A percentile compares a stretch with the other conserved stretches of the same genome.
Conservation (phyloP, 2,329 filamentous ascomycete genomes). For the Talaromyces piceae region DNA sequence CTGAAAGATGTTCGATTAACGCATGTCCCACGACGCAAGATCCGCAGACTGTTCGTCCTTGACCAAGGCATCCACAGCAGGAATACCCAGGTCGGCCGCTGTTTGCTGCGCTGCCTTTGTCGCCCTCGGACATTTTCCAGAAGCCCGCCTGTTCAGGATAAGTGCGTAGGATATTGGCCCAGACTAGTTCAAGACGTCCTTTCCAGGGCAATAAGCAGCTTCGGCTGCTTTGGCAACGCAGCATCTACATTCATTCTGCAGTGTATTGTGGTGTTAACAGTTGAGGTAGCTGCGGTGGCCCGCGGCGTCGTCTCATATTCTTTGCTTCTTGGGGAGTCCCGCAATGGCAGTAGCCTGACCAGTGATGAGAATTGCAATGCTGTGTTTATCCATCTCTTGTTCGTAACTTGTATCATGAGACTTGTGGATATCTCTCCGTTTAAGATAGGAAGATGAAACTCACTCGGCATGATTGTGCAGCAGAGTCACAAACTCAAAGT, state of each 20-base stretch:
- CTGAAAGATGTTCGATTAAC: background rate
- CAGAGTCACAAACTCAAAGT: background rate
- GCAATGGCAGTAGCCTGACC: too few relatives aligned
- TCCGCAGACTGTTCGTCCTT: background rate
- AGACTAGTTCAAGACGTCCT: background rate
- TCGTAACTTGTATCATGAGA: background rate
- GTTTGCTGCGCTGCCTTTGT: background rate
- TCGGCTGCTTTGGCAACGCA: background rate
- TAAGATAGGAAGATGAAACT: background rate
- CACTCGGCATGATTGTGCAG: constrained; percentile 2
- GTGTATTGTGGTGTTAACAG: background rate
- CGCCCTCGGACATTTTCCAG: background rate
- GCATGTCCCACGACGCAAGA: background rate
- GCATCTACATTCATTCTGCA: background rate
- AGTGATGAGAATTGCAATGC: background rate
- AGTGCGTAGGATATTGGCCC: background rate
- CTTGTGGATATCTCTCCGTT: background rate
- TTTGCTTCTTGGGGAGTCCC: too few relatives aligned
- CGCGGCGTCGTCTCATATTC: too few relatives aligned
- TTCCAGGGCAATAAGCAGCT: background rate
- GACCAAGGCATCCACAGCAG: background rate
- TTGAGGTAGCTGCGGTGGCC: too few relatives aligned
- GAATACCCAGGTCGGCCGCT: background rate
- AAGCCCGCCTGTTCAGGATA: background rate
- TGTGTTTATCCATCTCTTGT: background rate